These are phyloP conservation scores for Blastocystis sp. DNA, from an alignment of 352 stramenopile genomes.

Conservation along the genomic window DNA sequence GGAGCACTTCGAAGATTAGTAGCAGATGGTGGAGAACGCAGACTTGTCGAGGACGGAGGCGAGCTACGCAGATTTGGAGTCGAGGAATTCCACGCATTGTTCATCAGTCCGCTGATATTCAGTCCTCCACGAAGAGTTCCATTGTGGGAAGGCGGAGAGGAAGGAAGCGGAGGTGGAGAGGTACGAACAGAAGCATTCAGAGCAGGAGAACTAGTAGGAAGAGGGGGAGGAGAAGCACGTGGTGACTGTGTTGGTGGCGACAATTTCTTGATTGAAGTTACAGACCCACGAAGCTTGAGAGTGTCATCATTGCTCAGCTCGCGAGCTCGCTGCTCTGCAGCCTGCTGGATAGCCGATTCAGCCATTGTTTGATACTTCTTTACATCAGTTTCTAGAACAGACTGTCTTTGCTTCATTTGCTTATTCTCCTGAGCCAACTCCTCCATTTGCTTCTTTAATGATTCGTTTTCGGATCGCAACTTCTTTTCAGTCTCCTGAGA, in stretches of 20 bases:
- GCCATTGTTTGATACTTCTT: background rate
- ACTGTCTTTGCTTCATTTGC: background rate
- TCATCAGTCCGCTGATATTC: background rate
- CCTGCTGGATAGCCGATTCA: background rate
- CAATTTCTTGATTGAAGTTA: conserved; percentile 7
- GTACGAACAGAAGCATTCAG: background rate
- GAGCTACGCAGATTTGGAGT: background rate
- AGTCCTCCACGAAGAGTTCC: background rate
- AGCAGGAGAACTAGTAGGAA: background rate
- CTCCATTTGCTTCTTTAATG: background rate
- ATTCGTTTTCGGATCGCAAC: background rate
- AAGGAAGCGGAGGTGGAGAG: background rate
- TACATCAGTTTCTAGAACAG: background rate
- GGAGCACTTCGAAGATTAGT: background rate
- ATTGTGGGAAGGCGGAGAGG: background rate
- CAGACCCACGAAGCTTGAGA: background rate
- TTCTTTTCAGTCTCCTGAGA: background rate
- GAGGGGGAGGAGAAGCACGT: background rate
- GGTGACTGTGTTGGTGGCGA: background rate
- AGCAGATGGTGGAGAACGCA: background rate
- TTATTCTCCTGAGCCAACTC: background rate
- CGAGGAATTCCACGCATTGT: background rate
- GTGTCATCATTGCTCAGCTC: background rate
- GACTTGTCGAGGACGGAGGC: background rate
- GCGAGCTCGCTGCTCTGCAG: background rate